These are phyloP conservation scores for Phylloporus sp. DNA, from an alignment of 768 basidiomycete genomes.

Conservation along the genomic window DNA sequence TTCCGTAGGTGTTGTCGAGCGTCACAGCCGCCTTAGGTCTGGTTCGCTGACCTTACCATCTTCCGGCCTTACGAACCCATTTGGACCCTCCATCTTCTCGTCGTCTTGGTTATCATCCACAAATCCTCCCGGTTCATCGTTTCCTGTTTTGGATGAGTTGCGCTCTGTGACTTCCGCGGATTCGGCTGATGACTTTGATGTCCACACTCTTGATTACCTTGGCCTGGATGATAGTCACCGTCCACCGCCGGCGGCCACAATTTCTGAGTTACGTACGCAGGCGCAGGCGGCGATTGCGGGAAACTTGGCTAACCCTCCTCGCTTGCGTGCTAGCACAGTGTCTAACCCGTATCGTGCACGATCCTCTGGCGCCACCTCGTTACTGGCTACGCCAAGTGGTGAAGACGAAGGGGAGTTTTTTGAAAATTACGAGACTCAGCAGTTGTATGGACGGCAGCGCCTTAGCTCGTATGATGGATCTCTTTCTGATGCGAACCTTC, in stretches of 20 bases:
- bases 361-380: constrained; percentile 52
- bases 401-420: constrained; percentile 77
- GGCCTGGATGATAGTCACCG: constrained; percentile 81
- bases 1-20: constrained; percentile 40
- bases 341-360: constrained; percentile 85
- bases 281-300: constrained; percentile 87
- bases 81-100: constrained; percentile 85
- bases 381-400: constrained; percentile 56
- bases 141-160: constrained; percentile 71
- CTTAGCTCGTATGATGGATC: constrained; percentile 59
- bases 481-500: constrained; percentile 45
- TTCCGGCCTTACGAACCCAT: constrained; percentile 72
- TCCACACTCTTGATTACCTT: constrained; percentile 94
- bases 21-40: constrained; percentile 82
- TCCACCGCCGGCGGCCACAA: constrained; percentile 77
- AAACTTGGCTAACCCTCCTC: constrained; percentile 72
- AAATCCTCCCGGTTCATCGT: constrained; percentile 51
- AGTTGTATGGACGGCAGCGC: constrained; percentile 48
- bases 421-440: constrained; percentile 46
- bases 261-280: constrained; percentile 83
- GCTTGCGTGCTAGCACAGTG: constrained; percentile 85
- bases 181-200: constrained; percentile 82
- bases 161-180: constrained; percentile 77
- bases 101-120: constrained; percentile 79
- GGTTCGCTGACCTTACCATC: constrained; percentile 87